phyloP scores from a whole-genome alignment of 352 stramenopile genomes.

The Globisporangium cederbergense region DNA sequence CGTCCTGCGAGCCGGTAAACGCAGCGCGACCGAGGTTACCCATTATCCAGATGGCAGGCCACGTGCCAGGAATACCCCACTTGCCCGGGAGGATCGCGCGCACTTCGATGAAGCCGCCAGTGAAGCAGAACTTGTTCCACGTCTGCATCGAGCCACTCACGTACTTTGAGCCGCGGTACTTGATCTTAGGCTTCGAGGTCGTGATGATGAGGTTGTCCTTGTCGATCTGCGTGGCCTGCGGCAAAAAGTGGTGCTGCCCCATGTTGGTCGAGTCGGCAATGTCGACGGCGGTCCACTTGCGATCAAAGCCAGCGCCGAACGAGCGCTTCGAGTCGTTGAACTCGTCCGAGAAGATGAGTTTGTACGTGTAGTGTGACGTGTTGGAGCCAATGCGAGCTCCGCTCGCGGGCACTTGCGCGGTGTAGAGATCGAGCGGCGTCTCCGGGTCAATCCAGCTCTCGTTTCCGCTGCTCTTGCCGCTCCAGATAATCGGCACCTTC shows the following conservation, averaged over 20 bases:
- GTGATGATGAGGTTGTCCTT: conserved; percentile 93
- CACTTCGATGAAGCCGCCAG: conserved; percentile 95
- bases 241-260: conserved; percentile 96
- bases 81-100: conserved; percentile 93
- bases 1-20: conserved; percentile 92
- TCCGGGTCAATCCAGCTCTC: conserved; percentile 78
- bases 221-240: conserved; percentile 89
- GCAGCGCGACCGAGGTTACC: conserved; percentile 96
- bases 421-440: conserved; percentile 56
- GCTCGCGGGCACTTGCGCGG: conserved; percentile 37
- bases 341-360: conserved; percentile 95
- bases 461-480: conserved; percentile 38
- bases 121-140: conserved; percentile 99
- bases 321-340: conserved; percentile 92
- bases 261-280: conserved; percentile 94
- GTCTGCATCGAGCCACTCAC: conserved; percentile 93
- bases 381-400: conserved; percentile 27
- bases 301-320: conserved; percentile 94
- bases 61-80: conserved; percentile 92
- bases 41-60: conserved; percentile 98
- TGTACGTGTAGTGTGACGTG: conserved; percentile 49
- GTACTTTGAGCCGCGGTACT: conserved; percentile 72
- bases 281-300: conserved; percentile 94
- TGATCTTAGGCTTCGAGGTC: conserved; percentile 81
- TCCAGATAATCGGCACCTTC: conserved; percentile 23